Conservation (phyloP, 371 early-diverging fungal genomes). For the Syncephalastrum sp. region DNA sequence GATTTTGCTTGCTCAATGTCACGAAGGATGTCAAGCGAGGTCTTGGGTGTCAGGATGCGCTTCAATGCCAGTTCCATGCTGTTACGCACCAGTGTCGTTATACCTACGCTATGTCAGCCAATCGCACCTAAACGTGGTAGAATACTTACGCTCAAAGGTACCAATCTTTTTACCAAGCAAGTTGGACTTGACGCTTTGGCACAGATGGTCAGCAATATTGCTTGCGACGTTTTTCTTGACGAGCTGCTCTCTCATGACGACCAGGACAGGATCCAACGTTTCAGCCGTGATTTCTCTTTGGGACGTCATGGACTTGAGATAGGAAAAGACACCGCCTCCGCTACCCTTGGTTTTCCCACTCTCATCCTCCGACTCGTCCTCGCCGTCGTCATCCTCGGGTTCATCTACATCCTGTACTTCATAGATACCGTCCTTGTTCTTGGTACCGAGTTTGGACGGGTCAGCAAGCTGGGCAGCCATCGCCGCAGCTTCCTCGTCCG, state of each 20-base stretch:
- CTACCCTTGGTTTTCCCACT: not conserved
- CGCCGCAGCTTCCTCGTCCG: constrained; percentile 25
- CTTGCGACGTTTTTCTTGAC: constrained; percentile 94
- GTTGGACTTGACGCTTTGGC: constrained; percentile 74
- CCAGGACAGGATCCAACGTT: constrained; percentile 70
- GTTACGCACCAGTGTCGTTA: constrained; percentile 69
- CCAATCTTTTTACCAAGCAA: constrained; percentile 81
- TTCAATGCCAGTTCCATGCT: constrained; percentile 81
- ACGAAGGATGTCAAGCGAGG: constrained; percentile 95
- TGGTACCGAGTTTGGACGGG: constrained; percentile 52
- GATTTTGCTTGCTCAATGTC: constrained; percentile 80
- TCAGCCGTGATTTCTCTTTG: constrained; percentile 63
- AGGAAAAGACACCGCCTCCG: constrained; percentile 55
- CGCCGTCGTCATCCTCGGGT: constrained; percentile 54
- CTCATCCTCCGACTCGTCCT: constrained; percentile 45
- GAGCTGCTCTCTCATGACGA: constrained; percentile 88
- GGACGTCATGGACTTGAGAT: constrained; percentile 69
- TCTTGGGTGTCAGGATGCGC: constrained; percentile 88
- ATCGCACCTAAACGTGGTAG: not conserved
- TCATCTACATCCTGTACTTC: constrained; percentile 77
- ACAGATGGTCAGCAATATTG: constrained; percentile 85
- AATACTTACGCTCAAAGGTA: constrained; percentile 65
- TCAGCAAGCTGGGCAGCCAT: constrained; percentile 58
- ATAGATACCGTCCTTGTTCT: constrained; percentile 75
- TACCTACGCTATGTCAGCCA: constrained; percentile 31